Evolutionary conservation across 495 filamentous ascomycete genomes (phyloP).

Genomic region (Letharia lupina): DNA sequence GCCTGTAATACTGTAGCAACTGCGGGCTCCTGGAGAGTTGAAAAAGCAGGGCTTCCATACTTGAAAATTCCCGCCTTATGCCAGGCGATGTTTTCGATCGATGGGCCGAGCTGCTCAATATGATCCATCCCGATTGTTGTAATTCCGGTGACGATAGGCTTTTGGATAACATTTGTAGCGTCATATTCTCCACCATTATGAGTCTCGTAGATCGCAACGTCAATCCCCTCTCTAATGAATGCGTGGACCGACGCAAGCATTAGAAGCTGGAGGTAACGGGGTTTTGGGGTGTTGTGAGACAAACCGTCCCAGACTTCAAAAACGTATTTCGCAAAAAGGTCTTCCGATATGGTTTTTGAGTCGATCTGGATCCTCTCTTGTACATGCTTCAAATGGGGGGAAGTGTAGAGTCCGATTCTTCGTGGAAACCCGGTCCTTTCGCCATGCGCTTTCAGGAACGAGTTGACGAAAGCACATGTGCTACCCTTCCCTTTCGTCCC

Average conservation of each 20-base stretch:
- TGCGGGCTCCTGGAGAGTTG: conserved; percentile 49
- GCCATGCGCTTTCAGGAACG: conserved; percentile 32
- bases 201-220: conserved; percentile 67
- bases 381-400: conserved; percentile 52
- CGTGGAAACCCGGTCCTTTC: conserved; percentile 31
- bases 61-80: conserved; percentile 87
- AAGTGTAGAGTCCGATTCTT: conserved; percentile 57
- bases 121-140: conserved; percentile 77
- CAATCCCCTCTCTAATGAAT: conserved; percentile 61
- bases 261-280: conserved; percentile 54
- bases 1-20: conserved; percentile 51
- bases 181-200: conserved; percentile 83
- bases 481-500: conserved; percentile 48
- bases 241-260: conserved; percentile 70
- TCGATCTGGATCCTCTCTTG: conserved; percentile 60
- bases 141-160: conserved; percentile 60
- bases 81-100: conserved; percentile 78
- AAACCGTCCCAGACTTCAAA: conserved; percentile 59
- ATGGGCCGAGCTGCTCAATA: conserved; percentile 58
- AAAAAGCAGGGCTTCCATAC: conserved; percentile 53
- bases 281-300: conserved; percentile 18
- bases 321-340: conserved; percentile 52
- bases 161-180: conserved; percentile 67
- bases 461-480: conserved; percentile 41
- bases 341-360: conserved; percentile 40